Base-by-base conservation (phyloP, 768 basidiomycete species). In the Asterophora parasitica region DNA sequence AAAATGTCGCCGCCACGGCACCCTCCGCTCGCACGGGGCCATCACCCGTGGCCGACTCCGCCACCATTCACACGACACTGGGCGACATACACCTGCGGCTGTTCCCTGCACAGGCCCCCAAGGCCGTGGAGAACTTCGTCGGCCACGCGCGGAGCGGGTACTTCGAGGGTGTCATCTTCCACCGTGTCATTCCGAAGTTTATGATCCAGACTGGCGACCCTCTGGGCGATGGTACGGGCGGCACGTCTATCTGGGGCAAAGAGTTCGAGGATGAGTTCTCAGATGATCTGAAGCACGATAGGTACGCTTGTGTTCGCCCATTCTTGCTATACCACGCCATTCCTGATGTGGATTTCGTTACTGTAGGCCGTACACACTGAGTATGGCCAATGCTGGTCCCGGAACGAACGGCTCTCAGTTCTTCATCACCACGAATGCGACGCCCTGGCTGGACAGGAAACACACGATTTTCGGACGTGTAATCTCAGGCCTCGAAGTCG, bases 131-230 rank as follows among this genome's bases (percentile, higher is more conserved):
- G 69, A 99, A 97, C 71, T 98, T 99, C 66, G 88, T 94, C 17
- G 92, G 91, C 1, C 91, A 94, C 58, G 81, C 90, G 12, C 76
- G 88, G 56, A 89, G 84, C 55, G 83, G 90, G 2, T 98, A 87
- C 70, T 98, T 87, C 60, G 95, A 99, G 63, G 84, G 86, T 10
- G 74, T 96, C 49, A 81, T 97, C 59, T 97, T 98, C 75, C 96
- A 99, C 65, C 88, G 96, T 49, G 90, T 98, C 54, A 99, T 99
- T 62, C 80, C 91, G 51, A 98, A 99, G 69, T 99, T 99, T 61
- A 95, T 95, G 93, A 88, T 96, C 47, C 93, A 96, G 73, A 95
- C 92, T 4, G 92, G 92, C 27, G 92, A 95, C 59, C 93, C 93
- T 2, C 70, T 93, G n/a, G 92, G 90, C 16, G 91, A 96, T 67